Evolutionary conservation across 306 rosid genomes (phyloP), one percentile per base, ranked within the genome.

Genomic region (Lathyrus sativus): DNA sequence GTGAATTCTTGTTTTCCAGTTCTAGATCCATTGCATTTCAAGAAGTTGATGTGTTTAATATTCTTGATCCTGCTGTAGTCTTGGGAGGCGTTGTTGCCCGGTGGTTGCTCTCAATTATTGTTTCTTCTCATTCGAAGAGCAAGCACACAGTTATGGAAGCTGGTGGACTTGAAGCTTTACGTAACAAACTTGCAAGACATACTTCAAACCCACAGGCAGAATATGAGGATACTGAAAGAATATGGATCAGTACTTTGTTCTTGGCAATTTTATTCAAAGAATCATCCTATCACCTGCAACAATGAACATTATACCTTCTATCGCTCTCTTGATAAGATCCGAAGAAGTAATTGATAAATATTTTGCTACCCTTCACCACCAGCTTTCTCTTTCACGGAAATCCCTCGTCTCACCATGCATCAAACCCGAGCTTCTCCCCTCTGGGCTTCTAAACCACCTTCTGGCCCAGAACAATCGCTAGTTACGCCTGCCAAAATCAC

Each of bases 291-390:
- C 87, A 45, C 83, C 89, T 42, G 85, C 82, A 55, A 86, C 91
- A 65, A 81, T 90, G 91, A 75, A 62, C 61, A 82, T 86, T 74
- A 86, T 90, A 77, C 89, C 96, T 82, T 88, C 88, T 66, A 89
- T 93, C 64, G 82, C 90, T 80, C 80, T 82, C 79, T 76, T 90
- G 74, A 82, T 85, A 67, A 85, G 85, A 85, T 93, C 98, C 10
- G 98, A 88, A 54, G 97, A 90, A 84, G 67, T 88, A 74, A 82
- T 81, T 67, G 88, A 90, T 72, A 88, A 85, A 82, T 90, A 80
- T 86, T 88, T 88, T 85, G 96, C 97, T 79, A 96, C 97, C 67
- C 97, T n/a, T n/a, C n/a, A n/a, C n/a, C n/a, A n/a, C n/a, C n/a
- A n/a, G n/a, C n/a, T n/a, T n/a, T n/a, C n/a, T n/a, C n/a, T n/a